Evolutionary conservation across 768 basidiomycete species (phyloP).

Genomic region (Macrolepiota dolichaula): DNA sequence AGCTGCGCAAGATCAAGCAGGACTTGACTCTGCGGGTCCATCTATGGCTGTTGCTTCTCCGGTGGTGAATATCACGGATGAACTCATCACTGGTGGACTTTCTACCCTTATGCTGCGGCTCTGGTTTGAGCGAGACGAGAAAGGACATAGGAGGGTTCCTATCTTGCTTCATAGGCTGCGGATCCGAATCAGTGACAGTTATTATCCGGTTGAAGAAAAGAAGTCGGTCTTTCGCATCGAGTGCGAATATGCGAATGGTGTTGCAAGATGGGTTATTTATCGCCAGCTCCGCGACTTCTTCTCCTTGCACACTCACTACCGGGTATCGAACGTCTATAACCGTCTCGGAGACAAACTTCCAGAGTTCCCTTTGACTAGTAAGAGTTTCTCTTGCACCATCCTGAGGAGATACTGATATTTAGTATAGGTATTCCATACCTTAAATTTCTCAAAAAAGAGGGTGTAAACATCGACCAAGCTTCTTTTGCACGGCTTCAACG

Average conservation of each 20-base stretch:
- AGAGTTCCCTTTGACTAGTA: slow-evolving; percentile 86
- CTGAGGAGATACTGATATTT: slow-evolving; percentile 5
- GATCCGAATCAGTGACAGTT: slow-evolving; percentile 81
- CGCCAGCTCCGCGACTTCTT: slow-evolving; percentile 91
- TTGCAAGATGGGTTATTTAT: slow-evolving; percentile 92
- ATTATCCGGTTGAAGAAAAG: slow-evolving; percentile 73
- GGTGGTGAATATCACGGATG: slow-evolving; percentile 75
- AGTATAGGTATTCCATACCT: slow-evolving; percentile 80
- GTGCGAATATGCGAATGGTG: slow-evolving; percentile 95
- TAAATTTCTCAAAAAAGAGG: slow-evolving; percentile 74
- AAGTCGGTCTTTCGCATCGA: slow-evolving; percentile 89
- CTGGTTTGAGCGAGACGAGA: slow-evolving; percentile 88
- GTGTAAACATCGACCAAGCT: slow-evolving; percentile 53
- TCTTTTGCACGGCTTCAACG: slow-evolving; percentile 84
- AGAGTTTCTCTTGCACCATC: slow-evolving; percentile 14
- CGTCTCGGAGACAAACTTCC: slow-evolving; percentile 76
- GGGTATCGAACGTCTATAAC: slow-evolving; percentile 78
- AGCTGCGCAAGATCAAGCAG: slow-evolving; percentile 23
- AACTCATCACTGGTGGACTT: slow-evolving; percentile 77
- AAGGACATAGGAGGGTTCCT: slow-evolving; percentile 76
- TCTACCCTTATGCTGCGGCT: slow-evolving; percentile 75
- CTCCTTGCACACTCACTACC: slow-evolving; percentile 85
- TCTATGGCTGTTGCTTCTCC: slow-evolving; percentile 45
- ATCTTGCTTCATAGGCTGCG: slow-evolving; percentile 76
- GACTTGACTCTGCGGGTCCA: slow-evolving; percentile 29